A percentile compares a stretch with the other conserved stretches of the same genome.
phyloP scores from a whole-genome alignment of 306 rosid genomes.

The Quercus suber region DNA sequence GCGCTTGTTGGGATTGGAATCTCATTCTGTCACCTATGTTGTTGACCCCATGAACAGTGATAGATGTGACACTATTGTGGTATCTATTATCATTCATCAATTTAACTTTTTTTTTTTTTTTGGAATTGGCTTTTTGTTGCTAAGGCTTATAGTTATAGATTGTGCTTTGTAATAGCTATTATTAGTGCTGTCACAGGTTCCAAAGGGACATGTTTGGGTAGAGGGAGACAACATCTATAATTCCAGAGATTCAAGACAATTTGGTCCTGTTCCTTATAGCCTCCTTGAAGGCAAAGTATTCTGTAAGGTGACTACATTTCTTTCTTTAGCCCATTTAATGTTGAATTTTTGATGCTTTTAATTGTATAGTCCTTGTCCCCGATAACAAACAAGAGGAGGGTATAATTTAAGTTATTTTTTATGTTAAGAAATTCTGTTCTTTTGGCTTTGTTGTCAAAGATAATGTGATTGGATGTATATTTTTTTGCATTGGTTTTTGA shows the following conservation, averaged over 20 bases:
- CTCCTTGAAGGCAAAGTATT: conserved; percentile 55
- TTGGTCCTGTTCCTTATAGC: conserved; percentile 74
- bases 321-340: not conserved
- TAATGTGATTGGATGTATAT: no score
- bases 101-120: not conserved
- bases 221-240: conserved; percentile 64
- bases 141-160: not conserved
- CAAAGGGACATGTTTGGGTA: conserved; percentile 73
- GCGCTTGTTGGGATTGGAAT: conserved; percentile 74
- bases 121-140: not conserved
- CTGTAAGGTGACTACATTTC: conserved; percentile 56
- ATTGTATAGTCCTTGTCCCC: not conserved
- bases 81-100: conserved; percentile 17
- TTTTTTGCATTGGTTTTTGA: no score
- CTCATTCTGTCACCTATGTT: conserved; percentile 54
- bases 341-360: not conserved
- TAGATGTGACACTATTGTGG: conserved; percentile 53
- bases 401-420: not conserved
- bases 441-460: not conserved
- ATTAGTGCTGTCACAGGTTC: conserved; percentile 45
- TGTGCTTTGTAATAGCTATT: not conserved
- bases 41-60: conserved; percentile 48
- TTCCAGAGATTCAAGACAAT: conserved; percentile 58
- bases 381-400: not conserved
- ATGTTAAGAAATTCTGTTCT: not conserved